Base-by-base conservation (phyloP, 305 asterid genomes). In the Fraxinus platypoda region DNA sequence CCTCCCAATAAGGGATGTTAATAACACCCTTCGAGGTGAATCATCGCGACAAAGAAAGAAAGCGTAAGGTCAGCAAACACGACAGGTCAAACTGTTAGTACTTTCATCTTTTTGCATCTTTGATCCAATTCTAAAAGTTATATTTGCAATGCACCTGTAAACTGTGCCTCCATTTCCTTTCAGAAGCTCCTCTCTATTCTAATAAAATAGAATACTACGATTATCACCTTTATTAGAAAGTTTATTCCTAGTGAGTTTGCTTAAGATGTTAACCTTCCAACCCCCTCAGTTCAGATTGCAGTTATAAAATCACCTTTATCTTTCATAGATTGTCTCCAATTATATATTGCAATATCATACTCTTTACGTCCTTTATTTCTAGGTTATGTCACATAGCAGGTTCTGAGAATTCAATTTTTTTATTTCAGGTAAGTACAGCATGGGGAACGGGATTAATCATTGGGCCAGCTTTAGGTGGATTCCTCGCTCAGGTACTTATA, bases 381-480 rank as follows among this genome's bases (percentile, higher is more conserved):
- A 4, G 64, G 23, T 52, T 52, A 52, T 52, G 23, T 66, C 49
- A 12, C 6, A 3, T 34, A 23, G 43, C 59, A 31, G 38, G 76
- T 62, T 59, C 54, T 77, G 70, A 46, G 52, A 43, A 64, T 30
- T 43, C 4, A 2, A 13, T 80, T 66, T 11, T 41, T 19, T 13
- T 70, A n/a, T 82, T 81, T 73, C 76, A 94, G 97, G 93, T 91
- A 80, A 93, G 97, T 83, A 93, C 95, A 73, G 90, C 98, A 49
- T 93, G 97, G 97, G 98, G 97, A 37, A 80, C 91, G 52, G 97
- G 97, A 68, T 87, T 94, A 84, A 88, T 94, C 74, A 86, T 94
- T 71, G 98, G 98, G 72, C 98, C 98, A 68, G 97, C 97, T 73
- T 73, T 94, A 75, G 98, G 97, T 57, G 98, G 98, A 25, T 93